Base-by-base conservation (phyloP, 1,139 yeast species). In the Diutina siamensis region DNA sequence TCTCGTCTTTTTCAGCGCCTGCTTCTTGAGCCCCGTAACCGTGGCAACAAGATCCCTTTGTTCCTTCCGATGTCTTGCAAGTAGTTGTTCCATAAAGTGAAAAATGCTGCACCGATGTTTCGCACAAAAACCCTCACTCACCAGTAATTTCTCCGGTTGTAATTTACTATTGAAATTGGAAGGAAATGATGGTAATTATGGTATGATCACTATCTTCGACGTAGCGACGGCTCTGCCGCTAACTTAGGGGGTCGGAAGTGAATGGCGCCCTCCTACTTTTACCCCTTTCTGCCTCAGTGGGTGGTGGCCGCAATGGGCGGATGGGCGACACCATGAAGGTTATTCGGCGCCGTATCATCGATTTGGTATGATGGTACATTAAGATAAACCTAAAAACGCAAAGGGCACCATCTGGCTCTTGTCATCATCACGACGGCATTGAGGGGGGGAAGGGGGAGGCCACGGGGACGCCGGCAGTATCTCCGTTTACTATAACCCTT, bases 1-100 rank as follows among this genome's bases (percentile, higher is more conserved):
- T 54, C 85, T 74, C 42, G 82, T 85, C 48, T 87, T 80, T 59
- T 86, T 86, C 18, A 86, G 78, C 2, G 92, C 92, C 60, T 82
- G 92, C 55, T 86, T 85, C 64, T 83, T 85, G 71, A 87, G 63
- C 1, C 83, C 82, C 1, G 95, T 85, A 25, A 79, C 69, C 34
- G 75, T 72, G 12, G 83, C 80, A 19, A 76, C 68, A 50, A 86
- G 65, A 48, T 85, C 89, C 52, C 78, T 73, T 49, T 63, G 63
- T 60, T 87, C 94, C 55, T 78, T 80, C 54, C 77, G 71, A 55
- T 88, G 96, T 48, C 82, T 72, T 1, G 76, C 68, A 18, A 76
- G 52, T 18, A 85, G 48, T 40, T 76, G 80, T 20, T 83, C 89
- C 51, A 51, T 50, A 19, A 10, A 22, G 40, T 25, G 32, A 25